Evolutionary conservation across 495 filamentous ascomycete species (phyloP).

Genomic region (Melanomma pulvis-pyrius): DNA sequence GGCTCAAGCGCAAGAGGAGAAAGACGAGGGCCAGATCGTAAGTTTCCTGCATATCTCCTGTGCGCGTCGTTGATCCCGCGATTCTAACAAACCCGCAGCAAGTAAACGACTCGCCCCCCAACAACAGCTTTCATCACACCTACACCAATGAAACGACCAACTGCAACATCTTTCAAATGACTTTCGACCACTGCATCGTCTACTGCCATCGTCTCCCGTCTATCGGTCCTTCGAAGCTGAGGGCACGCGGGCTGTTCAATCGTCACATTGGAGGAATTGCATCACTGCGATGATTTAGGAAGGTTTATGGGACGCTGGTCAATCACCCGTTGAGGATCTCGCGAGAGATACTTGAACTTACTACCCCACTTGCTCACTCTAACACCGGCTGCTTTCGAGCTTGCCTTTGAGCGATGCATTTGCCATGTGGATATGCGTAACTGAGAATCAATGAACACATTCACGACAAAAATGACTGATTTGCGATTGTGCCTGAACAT

Average conservation of each 20-base stretch:
- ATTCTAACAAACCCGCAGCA: slow-evolving; percentile 41
- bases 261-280: slow-evolving; percentile 11
- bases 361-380: slow-evolving; percentile 29
- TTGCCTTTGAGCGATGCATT: slow-evolving; percentile 31
- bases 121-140: slow-evolving; percentile 34
- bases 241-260: slow-evolving; percentile 11
- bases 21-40: slow-evolving; percentile 95
- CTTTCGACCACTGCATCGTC: slow-evolving; percentile 19
- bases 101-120: slow-evolving; percentile 47
- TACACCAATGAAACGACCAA: slow-evolving; percentile 10
- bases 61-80: neutral
- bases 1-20: slow-evolving; percentile 98
- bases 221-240: slow-evolving; percentile 7
- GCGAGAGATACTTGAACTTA: slow-evolving; percentile 29
- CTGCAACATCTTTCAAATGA: slow-evolving; percentile 12
- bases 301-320: slow-evolving; percentile 31
- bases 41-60: slow-evolving; percentile 44
- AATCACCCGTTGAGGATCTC: slow-evolving; percentile 34
- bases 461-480: slow-evolving; percentile 22
- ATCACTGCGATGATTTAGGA: slow-evolving; percentile 15
- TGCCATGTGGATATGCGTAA: slow-evolving; percentile 32
- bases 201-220: slow-evolving; percentile 11
- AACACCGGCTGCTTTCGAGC: slow-evolving; percentile 43
- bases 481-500: slow-evolving; percentile 1
- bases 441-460: slow-evolving; percentile 26